phyloP scores from a whole-genome alignment of 257 asterid species.

The Jacaranda copaia region DNA sequence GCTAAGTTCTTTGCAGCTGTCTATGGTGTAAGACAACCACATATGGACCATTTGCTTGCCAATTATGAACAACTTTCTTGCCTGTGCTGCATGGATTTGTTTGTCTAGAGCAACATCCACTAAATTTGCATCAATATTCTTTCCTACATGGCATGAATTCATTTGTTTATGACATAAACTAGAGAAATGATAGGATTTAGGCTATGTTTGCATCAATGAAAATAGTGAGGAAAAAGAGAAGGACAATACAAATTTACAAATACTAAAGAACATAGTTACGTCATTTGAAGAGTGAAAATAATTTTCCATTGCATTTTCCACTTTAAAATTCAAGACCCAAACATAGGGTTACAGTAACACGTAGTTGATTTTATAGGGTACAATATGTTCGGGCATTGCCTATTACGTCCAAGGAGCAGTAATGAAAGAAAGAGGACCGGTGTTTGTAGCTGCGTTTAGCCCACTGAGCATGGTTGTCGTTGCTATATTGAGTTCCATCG shows the following conservation, averaged over 20 bases:
- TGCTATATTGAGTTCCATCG: conserved; percentile 66
- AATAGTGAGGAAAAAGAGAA: no score
- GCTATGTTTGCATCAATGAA: no score
- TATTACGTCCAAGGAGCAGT: conserved; percentile 71
- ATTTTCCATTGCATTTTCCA: no score
- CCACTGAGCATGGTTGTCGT: conserved; percentile 78
- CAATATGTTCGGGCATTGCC: conserved; percentile 71
- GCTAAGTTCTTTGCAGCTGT: conserved; percentile 60
- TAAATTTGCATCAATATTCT: not conserved
- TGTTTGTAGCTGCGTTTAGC: conserved; percentile 72
- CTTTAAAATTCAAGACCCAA: no score
- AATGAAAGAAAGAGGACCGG: conserved; percentile 77
- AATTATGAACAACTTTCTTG: no score
- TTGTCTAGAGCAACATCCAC: not conserved
- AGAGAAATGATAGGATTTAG: no score
- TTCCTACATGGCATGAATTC: not conserved
- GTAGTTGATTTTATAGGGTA: conserved; percentile 52
- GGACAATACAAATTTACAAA: no score
- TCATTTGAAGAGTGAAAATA: no score
- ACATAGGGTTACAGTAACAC: not conserved
- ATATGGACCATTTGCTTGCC: no score
- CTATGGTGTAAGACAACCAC: conserved; percentile 61
- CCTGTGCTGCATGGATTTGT: no score
- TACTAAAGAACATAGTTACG: no score
- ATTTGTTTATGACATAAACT: not conserved